Conservation (phyloP, 2,329 filamentous ascomycete species). For the Alternaria hordeiaustralica region DNA sequence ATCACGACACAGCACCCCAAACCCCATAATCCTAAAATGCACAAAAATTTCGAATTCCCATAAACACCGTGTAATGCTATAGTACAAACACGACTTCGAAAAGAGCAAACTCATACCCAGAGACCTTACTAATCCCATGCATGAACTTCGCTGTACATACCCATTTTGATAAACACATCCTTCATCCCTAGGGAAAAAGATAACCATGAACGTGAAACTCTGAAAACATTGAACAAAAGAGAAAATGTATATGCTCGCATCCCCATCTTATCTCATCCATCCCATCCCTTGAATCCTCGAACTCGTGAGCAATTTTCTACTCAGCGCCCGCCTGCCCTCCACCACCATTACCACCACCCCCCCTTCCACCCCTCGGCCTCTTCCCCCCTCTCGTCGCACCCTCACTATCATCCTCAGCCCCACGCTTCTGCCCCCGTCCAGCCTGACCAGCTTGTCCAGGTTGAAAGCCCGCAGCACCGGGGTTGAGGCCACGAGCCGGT, state of each 20-base stretch:
- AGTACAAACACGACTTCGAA: no score
- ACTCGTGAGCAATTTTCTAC: background rate
- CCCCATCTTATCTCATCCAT: background rate
- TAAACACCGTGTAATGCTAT: background rate
- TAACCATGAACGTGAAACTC: background rate
- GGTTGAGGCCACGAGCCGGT: constrained; percentile 40
- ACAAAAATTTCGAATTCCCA: background rate
- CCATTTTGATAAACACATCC: background rate
- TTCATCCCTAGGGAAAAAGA: background rate
- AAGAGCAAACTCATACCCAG: background rate
- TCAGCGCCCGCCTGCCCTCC: constrained; percentile 14
- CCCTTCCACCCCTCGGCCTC: constrained; percentile 34
- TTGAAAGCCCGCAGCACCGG: constrained; percentile 44
- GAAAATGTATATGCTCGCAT: background rate
- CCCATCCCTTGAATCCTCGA: no score
- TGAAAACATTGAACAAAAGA: background rate
- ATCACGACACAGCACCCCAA: background rate
- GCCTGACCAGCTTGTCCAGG: constrained; percentile 30
- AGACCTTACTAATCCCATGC: background rate
- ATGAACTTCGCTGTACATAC: background rate
- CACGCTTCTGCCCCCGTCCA: constrained; percentile 44
- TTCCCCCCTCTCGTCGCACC: constrained; percentile 39
- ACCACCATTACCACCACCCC: constrained; percentile 18
- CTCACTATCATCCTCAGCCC: constrained; percentile 39
- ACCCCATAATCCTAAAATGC: background rate